phyloP scores from a whole-genome alignment of 2,329 filamentous ascomycete species.

The Diplodia corticola region DNA sequence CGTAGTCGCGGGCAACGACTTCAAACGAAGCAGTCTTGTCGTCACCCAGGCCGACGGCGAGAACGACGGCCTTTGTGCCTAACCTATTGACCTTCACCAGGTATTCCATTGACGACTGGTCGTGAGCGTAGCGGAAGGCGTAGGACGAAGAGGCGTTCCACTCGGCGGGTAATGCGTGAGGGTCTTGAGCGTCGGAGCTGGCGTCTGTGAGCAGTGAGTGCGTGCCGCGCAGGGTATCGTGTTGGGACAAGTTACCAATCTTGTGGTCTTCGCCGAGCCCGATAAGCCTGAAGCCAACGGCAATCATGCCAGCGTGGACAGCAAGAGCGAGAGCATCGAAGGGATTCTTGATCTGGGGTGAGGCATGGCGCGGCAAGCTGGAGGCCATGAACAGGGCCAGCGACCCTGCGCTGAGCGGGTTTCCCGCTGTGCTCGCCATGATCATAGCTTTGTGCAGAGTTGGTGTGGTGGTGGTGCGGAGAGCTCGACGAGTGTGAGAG shows the following conservation, averaged over 20 bases:
- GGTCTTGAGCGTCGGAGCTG: conserved; percentile 55
- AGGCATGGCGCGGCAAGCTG: conserved; percentile 43
- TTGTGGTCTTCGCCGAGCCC: conserved; percentile 83
- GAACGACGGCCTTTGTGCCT: conserved; percentile 79
- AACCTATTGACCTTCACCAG: conserved; percentile 80
- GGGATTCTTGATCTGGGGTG: conserved; percentile 60
- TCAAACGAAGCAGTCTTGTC: conserved; percentile 81
- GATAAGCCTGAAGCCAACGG: conserved; percentile 75
- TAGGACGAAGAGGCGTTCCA: conserved; percentile 79
- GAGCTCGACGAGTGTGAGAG: background rate
- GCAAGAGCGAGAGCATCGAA: conserved; percentile 85
- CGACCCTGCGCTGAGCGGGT: conserved; percentile 46
- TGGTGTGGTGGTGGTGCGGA: background rate
- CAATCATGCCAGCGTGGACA: conserved; percentile 77
- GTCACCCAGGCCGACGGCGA: conserved; percentile 75
- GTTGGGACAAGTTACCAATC: conserved; percentile 54
- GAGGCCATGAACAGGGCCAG: conserved; percentile 47
- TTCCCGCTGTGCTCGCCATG: conserved; percentile 22
- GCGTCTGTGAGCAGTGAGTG: conserved; percentile 48
- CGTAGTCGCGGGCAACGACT: conserved; percentile 70
- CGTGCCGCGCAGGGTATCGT: conserved; percentile 19
- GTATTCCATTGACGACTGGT: conserved; percentile 81
- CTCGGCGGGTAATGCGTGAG: conserved; percentile 66
- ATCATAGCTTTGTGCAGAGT: background rate
- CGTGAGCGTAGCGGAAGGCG: conserved; percentile 83